Evolutionary conservation across 2,329 filamentous ascomycete genomes (phyloP).

Genomic region (Diaporthe helianthi): DNA sequence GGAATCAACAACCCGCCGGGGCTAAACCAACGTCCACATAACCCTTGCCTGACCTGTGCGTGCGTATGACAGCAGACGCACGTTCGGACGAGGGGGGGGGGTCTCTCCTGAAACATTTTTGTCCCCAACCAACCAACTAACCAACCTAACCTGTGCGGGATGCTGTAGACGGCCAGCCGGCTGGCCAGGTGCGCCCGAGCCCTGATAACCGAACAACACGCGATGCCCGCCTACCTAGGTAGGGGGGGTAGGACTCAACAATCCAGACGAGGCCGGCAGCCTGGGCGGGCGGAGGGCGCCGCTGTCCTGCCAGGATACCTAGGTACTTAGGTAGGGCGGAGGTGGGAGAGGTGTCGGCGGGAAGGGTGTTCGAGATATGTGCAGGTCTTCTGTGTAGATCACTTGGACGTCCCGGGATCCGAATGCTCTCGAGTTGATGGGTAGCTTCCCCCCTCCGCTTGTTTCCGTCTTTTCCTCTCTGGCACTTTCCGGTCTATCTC

Average conservation of each 20-base stretch:
- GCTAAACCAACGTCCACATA: neutral
- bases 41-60: neutral
- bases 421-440: neutral
- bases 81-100: neutral
- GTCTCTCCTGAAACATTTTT: neutral
- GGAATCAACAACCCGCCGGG: neutral
- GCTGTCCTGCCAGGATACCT: neutral
- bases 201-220: neutral
- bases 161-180: neutral
- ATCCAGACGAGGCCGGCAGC: neutral
- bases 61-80: neutral
- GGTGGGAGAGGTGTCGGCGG: neutral
- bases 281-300: neutral
- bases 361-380: neutral
- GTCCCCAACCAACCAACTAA: too few species aligned
- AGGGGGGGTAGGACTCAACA: slow-evolving; percentile 16
- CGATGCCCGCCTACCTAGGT: neutral
- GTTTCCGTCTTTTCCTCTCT: neutral
- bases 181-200: neutral
- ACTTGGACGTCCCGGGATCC: neutral
- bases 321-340: neutral
- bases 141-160: slow-evolving; percentile 13
- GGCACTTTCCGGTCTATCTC: too few species aligned
- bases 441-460: neutral
- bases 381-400: neutral